Evolutionary conservation across 1,284 basidiomycete genomes (phyloP).

Genomic region (Sparassis latifolia): DNA sequence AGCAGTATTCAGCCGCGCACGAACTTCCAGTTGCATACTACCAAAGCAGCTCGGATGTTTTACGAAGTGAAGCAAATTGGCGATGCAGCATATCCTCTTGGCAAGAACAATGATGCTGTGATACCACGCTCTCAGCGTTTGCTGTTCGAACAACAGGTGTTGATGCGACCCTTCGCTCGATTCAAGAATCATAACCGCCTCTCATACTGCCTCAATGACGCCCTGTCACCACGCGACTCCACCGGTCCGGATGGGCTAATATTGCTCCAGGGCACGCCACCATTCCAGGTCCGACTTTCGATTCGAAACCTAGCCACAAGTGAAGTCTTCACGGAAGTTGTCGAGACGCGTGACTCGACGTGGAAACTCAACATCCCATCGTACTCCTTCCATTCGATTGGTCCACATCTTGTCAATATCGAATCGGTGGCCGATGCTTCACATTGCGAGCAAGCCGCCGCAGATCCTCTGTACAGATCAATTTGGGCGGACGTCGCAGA

Average conservation of each 20-base stretch:
- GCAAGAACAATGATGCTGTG: slow-evolving; percentile 49
- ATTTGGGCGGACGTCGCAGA: slow-evolving; percentile 89
- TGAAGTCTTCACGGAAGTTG: slow-evolving; percentile 49
- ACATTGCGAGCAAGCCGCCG: slow-evolving; percentile 67
- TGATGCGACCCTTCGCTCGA: slow-evolving; percentile 67
- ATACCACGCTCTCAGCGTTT: slow-evolving; percentile 60
- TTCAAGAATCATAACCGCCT: slow-evolving; percentile 66
- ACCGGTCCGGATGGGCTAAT: slow-evolving; percentile 56
- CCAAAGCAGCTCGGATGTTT: slow-evolving; percentile 73
- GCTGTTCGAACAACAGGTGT: slow-evolving; percentile 81
- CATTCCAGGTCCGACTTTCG: slow-evolving; percentile 74
- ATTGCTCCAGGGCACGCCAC: slow-evolving; percentile 73
- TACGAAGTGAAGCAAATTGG: slow-evolving; percentile 88
- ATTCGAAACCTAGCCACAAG: slow-evolving; percentile 72
- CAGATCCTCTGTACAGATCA: slow-evolving; percentile 57
- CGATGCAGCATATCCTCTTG: slow-evolving; percentile 80
- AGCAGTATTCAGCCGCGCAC: slow-evolving; percentile 82
- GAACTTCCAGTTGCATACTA: slow-evolving; percentile 80
- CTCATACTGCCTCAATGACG: slow-evolving; percentile 73
- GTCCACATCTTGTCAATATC: slow-evolving; percentile 76
- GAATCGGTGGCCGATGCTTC: slow-evolving; percentile 73
- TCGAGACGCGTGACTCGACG: slow-evolving; percentile 51
- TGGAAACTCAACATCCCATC: slow-evolving; percentile 77
- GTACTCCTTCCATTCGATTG: slow-evolving; percentile 71
- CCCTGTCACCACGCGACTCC: slow-evolving; percentile 47